Conservation (phyloP, 2,329 filamentous ascomycete genomes). For the Fusarium sp. region DNA sequence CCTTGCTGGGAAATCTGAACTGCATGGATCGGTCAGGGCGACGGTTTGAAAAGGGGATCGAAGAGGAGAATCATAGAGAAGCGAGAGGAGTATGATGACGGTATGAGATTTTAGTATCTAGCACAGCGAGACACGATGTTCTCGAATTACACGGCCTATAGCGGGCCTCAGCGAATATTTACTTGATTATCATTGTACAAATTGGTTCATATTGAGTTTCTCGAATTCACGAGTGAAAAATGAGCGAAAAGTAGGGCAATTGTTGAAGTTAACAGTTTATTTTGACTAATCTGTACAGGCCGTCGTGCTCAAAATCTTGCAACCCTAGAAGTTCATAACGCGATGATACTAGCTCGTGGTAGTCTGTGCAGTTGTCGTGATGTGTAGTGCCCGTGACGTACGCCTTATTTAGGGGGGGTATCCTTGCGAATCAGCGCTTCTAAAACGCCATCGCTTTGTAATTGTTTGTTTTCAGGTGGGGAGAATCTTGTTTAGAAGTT, state of each 20-base stretch:
- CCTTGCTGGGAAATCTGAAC: conserved; percentile 24
- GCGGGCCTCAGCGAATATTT: conserved; percentile 44
- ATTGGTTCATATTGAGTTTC: not conserved
- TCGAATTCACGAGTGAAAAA: not conserved
- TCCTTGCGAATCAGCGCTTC: conserved; percentile 38
- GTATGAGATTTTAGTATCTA: conserved; percentile 22
- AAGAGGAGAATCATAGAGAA: conserved; percentile 16
- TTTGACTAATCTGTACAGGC: conserved; percentile 15
- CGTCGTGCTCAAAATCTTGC: conserved; percentile 2
- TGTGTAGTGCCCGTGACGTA: conserved; percentile 19
- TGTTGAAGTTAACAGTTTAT: conserved; percentile 25
- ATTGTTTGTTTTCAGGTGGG: not conserved
- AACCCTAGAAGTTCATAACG: not conserved
- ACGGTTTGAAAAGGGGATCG: conserved; percentile 10
- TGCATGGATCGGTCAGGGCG: conserved; percentile 24
- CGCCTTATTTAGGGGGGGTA: conserved; percentile 38
- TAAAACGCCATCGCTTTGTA: conserved; percentile 18
- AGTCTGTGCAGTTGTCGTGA: conserved; percentile 9
- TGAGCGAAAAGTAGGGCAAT: too few relatives aligned
- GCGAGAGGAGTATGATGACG: conserved; percentile 15
- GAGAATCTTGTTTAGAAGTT: conserved; percentile 32
- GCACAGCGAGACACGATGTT: conserved; percentile 32
- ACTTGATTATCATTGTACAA: conserved; percentile 27
- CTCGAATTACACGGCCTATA: conserved; percentile 38
- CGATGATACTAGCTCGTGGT: conserved; percentile 4